Conservation (phyloP, 495 filamentous ascomycete genomes). For the Lasiosphaeria miniovina region DNA sequence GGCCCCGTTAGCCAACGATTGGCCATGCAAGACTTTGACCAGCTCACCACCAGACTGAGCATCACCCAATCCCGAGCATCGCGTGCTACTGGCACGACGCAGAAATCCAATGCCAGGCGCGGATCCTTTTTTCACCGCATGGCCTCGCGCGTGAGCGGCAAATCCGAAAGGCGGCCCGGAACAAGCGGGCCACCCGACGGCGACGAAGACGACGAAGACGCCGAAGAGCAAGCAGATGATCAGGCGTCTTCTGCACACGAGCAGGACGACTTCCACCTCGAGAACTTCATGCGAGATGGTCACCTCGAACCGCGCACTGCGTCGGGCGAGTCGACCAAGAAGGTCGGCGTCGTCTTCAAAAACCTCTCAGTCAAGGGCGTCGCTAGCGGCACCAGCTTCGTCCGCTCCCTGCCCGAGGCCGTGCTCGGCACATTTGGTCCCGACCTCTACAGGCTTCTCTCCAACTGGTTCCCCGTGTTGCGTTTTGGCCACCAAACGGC, state of each 20-base stretch:
- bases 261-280: slow-evolving; percentile 65
- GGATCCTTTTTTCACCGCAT: slow-evolving; percentile 23
- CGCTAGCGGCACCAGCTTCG: slow-evolving; percentile 63
- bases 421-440: slow-evolving; percentile 82
- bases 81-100: slow-evolving; percentile 1
- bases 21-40: slow-evolving; percentile 71
- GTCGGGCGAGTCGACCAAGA: slow-evolving; percentile 66
- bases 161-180: slow-evolving; percentile 3
- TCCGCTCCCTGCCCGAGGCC: slow-evolving; percentile 72
- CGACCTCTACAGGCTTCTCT: slow-evolving; percentile 70
- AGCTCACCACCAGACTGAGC: slow-evolving; percentile 50
- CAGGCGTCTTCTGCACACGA: slow-evolving; percentile 10
- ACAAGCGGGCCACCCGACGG: slow-evolving; percentile 32
- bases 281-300: slow-evolving; percentile 72
- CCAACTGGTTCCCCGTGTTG: slow-evolving; percentile 61
- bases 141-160: slow-evolving; percentile 17
- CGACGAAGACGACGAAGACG: slow-evolving; percentile 39
- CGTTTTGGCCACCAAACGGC: slow-evolving; percentile 38
- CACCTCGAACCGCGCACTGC: slow-evolving; percentile 76
- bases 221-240: slow-evolving; percentile 5
- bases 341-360: slow-evolving; percentile 81
- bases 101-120: slow-evolving; percentile 11
- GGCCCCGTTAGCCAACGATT: slow-evolving; percentile 57
- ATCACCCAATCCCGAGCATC: slow-evolving; percentile 6
- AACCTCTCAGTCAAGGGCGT: slow-evolving; percentile 74